Evolutionary conservation across 1,139 yeast species (phyloP).

Genomic region (Yamadazyma conglobata): DNA sequence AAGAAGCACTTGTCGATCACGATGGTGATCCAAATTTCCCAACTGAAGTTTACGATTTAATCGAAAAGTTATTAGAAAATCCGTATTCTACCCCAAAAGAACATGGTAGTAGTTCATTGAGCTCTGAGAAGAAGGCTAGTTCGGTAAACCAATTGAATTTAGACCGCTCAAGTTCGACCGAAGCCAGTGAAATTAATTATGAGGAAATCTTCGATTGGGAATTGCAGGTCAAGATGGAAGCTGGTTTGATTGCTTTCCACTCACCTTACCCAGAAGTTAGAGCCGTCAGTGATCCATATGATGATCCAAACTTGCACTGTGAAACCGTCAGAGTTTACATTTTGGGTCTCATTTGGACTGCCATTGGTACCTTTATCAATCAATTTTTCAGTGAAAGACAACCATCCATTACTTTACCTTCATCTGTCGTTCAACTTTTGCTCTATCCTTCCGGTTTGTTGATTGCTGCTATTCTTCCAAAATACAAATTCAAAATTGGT

Average conservation of each 20-base stretch:
- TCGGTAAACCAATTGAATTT: not conserved
- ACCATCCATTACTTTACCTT: constrained; percentile 44
- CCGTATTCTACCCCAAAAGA: too few species aligned
- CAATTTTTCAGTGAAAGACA: constrained; percentile 55
- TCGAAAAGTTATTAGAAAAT: constrained; percentile 26
- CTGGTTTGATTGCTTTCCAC: constrained; percentile 48
- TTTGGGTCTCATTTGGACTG: constrained; percentile 51
- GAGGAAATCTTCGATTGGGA: constrained; percentile 20
- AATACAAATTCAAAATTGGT: constrained; percentile 29
- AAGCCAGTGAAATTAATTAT: constrained; percentile 44
- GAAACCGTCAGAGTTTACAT: constrained; percentile 58
- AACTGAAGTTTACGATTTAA: constrained; percentile 14
- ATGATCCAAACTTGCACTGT: constrained; percentile 47
- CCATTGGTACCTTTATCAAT: constrained; percentile 52
- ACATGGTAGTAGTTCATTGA: too few species aligned
- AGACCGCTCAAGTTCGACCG: constrained; percentile 33
- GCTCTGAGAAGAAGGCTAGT: constrained; percentile 2
- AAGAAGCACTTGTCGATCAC: constrained; percentile 18
- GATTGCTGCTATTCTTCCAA: constrained; percentile 24
- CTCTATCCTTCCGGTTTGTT: constrained; percentile 23
- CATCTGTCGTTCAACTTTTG: constrained; percentile 42
- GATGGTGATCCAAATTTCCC: constrained; percentile 25
- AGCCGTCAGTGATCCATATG: constrained; percentile 52
- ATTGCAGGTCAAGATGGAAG: constrained; percentile 37
- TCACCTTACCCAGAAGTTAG: constrained; percentile 69